Evolutionary conservation across 495 filamentous ascomycete species (phyloP), one percentile per base, ranked within the genome.

Genomic region (Hyaloscypha variabilis): DNA sequence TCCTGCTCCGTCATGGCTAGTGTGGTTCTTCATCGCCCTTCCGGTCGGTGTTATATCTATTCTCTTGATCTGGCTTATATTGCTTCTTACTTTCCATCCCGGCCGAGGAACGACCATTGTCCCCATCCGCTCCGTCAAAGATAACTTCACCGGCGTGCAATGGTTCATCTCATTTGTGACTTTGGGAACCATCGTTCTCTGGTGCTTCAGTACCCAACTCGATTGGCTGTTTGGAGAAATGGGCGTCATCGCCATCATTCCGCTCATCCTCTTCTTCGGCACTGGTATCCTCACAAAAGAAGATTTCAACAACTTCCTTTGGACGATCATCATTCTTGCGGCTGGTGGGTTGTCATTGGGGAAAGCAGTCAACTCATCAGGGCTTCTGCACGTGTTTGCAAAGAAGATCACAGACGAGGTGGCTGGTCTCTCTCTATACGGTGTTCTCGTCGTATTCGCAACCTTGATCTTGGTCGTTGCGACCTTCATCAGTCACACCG

Each of bases 301-400:
- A 78, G 95, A 99, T 75, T 99, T 99, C 74, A 99, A 99, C 81
- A 99, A 99, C 73, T 99, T 99, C 78, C 89, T 97, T 34, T 99
- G 95, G 95, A 99, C 95, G 28, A 98, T 99, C 77, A 98, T 99
- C 79, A 97, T 99, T 71, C 88, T 99, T 23, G 95, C 95, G 0
- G 95, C 96, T 19, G 95, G 95, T 49, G 95, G 95, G 2, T 79
- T 99, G 13, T 90, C 93, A 5, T 88, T 99, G 1, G 95, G 95
- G 49, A 97, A 97, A 76, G 92, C 96, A 0, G 95, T 99, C 69
- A 94, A 91, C 58, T 93, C 90, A 10, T 97, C 93, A 0, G 95
- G 95, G 0, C 80, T 99, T n/a, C 83, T 99, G 60, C 90, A 97
- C 71, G 93, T 92, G 17, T 90, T 98, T 60, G 94, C 96, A 10